Percentiles rank a stretch among this genome's conserved stretches.
Conservation (phyloP, 768 basidiomycete species). For the Tricholoma terreum region DNA sequence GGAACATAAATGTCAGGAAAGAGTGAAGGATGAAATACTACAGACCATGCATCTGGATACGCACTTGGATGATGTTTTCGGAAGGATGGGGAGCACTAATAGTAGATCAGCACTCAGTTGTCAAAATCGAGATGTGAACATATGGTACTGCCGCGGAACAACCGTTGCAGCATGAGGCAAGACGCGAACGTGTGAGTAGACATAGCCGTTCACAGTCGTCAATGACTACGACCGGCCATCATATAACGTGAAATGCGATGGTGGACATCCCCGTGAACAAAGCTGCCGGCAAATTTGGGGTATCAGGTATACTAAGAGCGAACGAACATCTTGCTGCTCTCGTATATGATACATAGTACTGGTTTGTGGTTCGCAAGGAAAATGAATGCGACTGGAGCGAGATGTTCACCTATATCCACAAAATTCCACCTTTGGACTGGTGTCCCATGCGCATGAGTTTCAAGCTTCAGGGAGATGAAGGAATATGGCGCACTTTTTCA, state of each 20-base stretch:
- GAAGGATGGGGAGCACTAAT: constrained; percentile 90
- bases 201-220: neutral
- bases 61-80: constrained; percentile 91
- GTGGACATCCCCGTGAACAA: neutral
- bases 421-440: constrained; percentile 93
- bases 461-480: neutral
- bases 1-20: neutral
- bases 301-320: neutral
- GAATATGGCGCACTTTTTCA: constrained; percentile 82
- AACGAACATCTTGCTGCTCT: neutral
- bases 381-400: constrained; percentile 1
- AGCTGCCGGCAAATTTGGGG: neutral
- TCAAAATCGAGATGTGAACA: neutral
- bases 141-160: neutral
- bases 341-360: constrained; percentile 5
- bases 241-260: neutral
- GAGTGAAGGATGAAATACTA: constrained; percentile 9
- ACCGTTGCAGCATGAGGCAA: neutral
- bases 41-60: constrained; percentile 99
- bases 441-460: constrained; percentile 2
- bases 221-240: neutral
- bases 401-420: constrained; percentile 88
- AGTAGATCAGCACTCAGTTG: neutral
- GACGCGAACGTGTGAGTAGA: neutral
- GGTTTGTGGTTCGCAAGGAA: neutral